phyloP scores from a whole-genome alignment of 23 red algal species.

The Gracilariopsis chorda region DNA sequence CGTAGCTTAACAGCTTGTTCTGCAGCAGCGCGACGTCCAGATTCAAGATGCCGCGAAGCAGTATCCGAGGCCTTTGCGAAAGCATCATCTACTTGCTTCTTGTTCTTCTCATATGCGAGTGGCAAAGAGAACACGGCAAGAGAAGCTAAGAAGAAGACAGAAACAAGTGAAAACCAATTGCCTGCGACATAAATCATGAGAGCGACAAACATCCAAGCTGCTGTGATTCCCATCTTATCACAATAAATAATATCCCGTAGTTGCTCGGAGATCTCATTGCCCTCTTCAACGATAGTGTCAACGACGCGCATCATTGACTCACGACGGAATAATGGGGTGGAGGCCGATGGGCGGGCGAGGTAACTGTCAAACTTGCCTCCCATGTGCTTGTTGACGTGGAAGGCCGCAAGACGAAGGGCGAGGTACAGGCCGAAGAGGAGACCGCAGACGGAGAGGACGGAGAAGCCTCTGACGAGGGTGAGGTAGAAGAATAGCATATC shows the following conservation, averaged over 20 bases:
- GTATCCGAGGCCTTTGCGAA: constrained; percentile 51
- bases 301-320: constrained; percentile 20
- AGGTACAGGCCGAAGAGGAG: constrained; percentile 33
- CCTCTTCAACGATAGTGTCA: constrained; percentile 55
- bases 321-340: constrained; percentile 34
- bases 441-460: constrained; percentile 49
- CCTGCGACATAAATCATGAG: constrained; percentile 35
- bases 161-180: constrained; percentile 38
- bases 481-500: constrained; percentile 61
- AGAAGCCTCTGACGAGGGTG: constrained; percentile 40
- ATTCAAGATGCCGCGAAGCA: constrained; percentile 31
- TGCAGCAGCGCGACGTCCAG: constrained; percentile 13
- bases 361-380: constrained; percentile 54
- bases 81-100: constrained; percentile 64
- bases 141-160: constrained; percentile 9
- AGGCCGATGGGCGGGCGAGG: constrained; percentile 14
- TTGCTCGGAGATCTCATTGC: constrained; percentile 46
- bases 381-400: constrained; percentile 26
- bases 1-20: constrained; percentile 31
- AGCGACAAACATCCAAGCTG: neutral
- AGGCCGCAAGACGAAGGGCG: neutral
- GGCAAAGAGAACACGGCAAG: constrained; percentile 47
- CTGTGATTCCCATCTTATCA: neutral
- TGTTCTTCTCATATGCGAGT: constrained; percentile 64
- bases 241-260: constrained; percentile 63